Base-by-base conservation (phyloP, 352 stramenopile genomes). In the Globisporangium spinosum region DNA sequence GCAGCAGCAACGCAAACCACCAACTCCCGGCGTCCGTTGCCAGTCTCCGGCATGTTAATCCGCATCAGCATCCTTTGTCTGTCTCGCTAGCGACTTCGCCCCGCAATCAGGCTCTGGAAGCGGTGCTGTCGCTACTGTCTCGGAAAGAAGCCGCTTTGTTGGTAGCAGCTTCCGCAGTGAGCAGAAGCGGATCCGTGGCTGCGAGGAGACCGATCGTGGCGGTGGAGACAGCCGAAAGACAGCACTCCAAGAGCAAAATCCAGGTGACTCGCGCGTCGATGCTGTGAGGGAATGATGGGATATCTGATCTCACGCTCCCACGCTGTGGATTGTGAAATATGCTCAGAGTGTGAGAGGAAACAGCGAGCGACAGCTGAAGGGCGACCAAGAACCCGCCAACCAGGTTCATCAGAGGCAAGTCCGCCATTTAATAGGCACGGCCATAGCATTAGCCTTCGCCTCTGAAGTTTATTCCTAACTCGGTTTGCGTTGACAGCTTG, bases 1-100 rank as follows among this genome's bases (percentile, higher is more conserved):
- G 82, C 67, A 85, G 70, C 51, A 89, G 79, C 75, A 90, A 90
- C 35, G 73, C 71, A 9, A 22, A 65, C n/a, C 43, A 51, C 0
- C 65, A 72, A 20, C 67, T 29, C 2, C 54, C 60, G 3, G 12
- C n/a, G 15, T 67, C 58, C 1, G 55, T 54, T n/a, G 54, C 47
- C 53, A 68, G 38, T 10, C 51, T 25, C 1, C 45, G 32, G 3
- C 54, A 56, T 13, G 6, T 40, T n/a, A 27, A 58, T 12, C 53
- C 8, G 6, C 49, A 29, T 2, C 51, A 27, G 22, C 22, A 57
- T 12, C 60, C 27, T 43, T 25, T 6, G 13, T 22, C 35, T 22
- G 13, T 17, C 0, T 29, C 43, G 9, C 29, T 55, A 9, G 13
- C 32, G 58, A 27, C 53, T 7, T 65, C 29, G 2, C 40, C 43